A percentile compares a stretch with the other conserved stretches of the same genome.
Conservation (phyloP, 2,329 filamentous ascomycete genomes). For the Alternaria incomplexa region DNA sequence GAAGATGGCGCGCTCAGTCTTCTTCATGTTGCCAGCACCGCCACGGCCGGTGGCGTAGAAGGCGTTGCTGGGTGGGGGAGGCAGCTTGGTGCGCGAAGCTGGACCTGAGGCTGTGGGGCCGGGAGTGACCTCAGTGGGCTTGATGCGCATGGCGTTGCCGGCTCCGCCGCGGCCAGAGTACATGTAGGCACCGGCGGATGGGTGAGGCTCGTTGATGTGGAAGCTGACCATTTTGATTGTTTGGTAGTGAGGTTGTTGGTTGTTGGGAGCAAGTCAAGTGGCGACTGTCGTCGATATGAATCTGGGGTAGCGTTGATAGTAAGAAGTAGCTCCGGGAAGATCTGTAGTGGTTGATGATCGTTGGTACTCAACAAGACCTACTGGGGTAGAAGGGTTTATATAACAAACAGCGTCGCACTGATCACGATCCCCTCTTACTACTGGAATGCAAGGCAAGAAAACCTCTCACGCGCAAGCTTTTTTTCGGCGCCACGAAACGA, state of each 20-base stretch:
- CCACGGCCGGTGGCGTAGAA: conserved; percentile 71
- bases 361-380: conserved; percentile 1
- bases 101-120: conserved; percentile 54
- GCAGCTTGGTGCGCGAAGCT: conserved; percentile 57
- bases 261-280: conserved; percentile 17
- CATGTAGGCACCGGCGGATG: conserved; percentile 60
- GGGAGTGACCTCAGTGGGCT: conserved; percentile 60
- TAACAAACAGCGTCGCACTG: conserved; percentile 12
- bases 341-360: conserved; percentile 22
- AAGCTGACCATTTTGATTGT: conserved; percentile 51
- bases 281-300: conserved; percentile 12
- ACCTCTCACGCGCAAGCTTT: conserved; percentile 6
- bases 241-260: conserved; percentile 20
- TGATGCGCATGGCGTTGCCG: conserved; percentile 63
- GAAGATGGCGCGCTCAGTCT: conserved; percentile 65
- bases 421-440: conserved; percentile 6
- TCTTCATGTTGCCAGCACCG: conserved; percentile 69
- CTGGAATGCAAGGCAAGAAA: conserved; percentile 13
- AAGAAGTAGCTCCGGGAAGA: conserved; percentile 10
- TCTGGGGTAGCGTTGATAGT: conserved; percentile 15
- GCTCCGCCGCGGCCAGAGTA: conserved; percentile 64
- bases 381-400: conserved; percentile 26
- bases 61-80: conserved; percentile 52
- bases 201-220: conserved; percentile 67
- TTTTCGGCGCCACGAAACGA: conserved; percentile 31